A percentile compares a stretch with the other conserved stretches of the same genome.
Evolutionary conservation across 2,329 filamentous ascomycete genomes (phyloP).

Genomic region (Plenodomus tracheiphilus): DNA sequence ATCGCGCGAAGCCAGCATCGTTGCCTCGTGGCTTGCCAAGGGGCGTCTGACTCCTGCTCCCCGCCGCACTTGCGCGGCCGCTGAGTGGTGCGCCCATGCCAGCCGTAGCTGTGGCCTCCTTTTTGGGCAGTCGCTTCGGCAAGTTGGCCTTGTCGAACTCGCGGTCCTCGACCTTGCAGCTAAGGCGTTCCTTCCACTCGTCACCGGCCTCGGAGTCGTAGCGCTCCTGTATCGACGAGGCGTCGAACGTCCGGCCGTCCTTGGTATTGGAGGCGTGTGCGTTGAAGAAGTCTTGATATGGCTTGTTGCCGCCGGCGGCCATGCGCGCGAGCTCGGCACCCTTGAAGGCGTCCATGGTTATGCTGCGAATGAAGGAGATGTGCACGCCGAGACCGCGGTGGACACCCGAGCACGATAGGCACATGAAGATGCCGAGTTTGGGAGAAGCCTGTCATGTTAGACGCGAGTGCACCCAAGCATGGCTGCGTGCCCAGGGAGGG

Average conservation of each 20-base stretch:
- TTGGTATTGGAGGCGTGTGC: conserved; percentile 51
- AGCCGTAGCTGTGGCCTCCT: conserved; percentile 27
- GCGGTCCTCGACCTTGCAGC: conserved; percentile 82
- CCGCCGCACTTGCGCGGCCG: conserved; percentile 39
- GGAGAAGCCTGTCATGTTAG: conserved; percentile 65
- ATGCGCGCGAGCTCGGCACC: conserved; percentile 89
- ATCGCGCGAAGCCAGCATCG: conserved; percentile 35
- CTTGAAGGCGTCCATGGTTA: conserved; percentile 99
- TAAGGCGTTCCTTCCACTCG: conserved; percentile 90
- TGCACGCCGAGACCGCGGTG: conserved; percentile 95
- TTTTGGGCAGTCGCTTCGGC: conserved; percentile 53
- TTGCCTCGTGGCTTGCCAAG: conserved; percentile 41
- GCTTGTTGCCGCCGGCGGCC: conserved; percentile 86
- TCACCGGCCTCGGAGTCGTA: conserved; percentile 90
- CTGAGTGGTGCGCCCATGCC: conserved; percentile 34
- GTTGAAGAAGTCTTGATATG: conserved; percentile 87
- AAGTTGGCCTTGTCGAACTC: conserved; percentile 77
- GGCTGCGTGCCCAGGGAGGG: conserved; percentile 8
- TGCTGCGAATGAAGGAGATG: conserved; percentile 96
- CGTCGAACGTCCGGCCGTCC: conserved; percentile 67
- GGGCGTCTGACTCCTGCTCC: conserved; percentile 45
- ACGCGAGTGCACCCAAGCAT: conserved; percentile 18
- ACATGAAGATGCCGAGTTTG: conserved; percentile 99
- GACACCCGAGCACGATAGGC: conserved; percentile 90
- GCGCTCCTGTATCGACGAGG: conserved; percentile 84